Conservation (phyloP, 2,329 filamentous ascomycete genomes). For the Juglanconis sp. region DNA sequence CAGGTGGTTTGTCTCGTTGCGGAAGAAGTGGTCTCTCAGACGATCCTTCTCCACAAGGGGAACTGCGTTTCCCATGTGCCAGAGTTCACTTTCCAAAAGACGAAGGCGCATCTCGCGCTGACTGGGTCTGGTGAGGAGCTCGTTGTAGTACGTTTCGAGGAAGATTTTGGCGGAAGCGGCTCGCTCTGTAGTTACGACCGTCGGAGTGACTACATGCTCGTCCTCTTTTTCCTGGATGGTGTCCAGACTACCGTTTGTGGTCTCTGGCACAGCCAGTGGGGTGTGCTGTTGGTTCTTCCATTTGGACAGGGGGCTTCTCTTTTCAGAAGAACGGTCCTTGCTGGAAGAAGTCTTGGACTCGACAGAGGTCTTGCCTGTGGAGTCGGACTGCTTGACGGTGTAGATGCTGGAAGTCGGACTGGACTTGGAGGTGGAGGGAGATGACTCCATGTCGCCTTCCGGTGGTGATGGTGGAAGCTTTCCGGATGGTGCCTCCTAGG, state of each 20-base stretch:
- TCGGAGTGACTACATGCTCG: slow-evolving; percentile 27
- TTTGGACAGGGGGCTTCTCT: slow-evolving; percentile 25
- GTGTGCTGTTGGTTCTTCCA: slow-evolving; percentile 22
- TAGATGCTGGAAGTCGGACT: slow-evolving; percentile 22
- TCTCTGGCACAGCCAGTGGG: slow-evolving; percentile 15
- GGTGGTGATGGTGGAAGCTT: slow-evolving; percentile 15
- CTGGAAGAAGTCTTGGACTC: slow-evolving; percentile 37
- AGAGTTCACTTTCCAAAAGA: slow-evolving; percentile 63
- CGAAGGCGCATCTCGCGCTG: slow-evolving; percentile 59
- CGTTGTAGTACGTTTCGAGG: slow-evolving; percentile 79
- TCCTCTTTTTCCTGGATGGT: slow-evolving; percentile 33
- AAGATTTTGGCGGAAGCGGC: slow-evolving; percentile 79
- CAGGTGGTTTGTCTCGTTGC: slow-evolving; percentile 70
- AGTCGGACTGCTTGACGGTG: slow-evolving; percentile 24
- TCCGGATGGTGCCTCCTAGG: slow-evolving; percentile 29
- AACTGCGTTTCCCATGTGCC: slow-evolving; percentile 45
- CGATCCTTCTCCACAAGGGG: slow-evolving; percentile 52
- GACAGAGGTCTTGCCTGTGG: slow-evolving; percentile 36
- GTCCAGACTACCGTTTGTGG: slow-evolving; percentile 26
- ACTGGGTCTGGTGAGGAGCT: slow-evolving; percentile 55
- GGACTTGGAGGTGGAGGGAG: slow-evolving; percentile 22
- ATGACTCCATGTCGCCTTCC: slow-evolving; percentile 2
- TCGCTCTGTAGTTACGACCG: slow-evolving; percentile 66
- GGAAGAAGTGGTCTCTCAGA: slow-evolving; percentile 57
- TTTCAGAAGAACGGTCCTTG: slow-evolving; percentile 26